Percentiles rank a stretch among this genome's conserved stretches.
phyloP scores from a whole-genome alignment of 73 alveolate species.

The Paramecium sexaurelia region DNA sequence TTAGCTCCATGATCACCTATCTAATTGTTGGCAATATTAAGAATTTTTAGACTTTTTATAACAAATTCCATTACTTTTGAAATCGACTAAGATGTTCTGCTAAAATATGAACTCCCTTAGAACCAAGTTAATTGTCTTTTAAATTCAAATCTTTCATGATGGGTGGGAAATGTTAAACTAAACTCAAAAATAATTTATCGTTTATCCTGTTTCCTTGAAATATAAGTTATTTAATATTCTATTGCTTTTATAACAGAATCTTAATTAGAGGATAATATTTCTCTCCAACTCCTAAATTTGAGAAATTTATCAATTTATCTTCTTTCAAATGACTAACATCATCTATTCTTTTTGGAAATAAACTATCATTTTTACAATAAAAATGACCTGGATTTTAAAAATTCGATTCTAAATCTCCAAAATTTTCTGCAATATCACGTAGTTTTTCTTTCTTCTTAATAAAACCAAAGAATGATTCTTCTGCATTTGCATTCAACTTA shows the following conservation, averaged over 20 bases:
- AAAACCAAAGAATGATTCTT: slow-evolving; percentile 16
- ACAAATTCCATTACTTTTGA: neutral
- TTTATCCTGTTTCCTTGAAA: neutral
- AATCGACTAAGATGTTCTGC: neutral
- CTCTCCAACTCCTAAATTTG: neutral
- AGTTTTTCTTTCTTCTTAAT: slow-evolving; percentile 31
- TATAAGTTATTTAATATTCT: neutral
- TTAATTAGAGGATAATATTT: slow-evolving; percentile 12
- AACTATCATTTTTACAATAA: slow-evolving; percentile 41
- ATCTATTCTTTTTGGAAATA: slow-evolving; percentile 55
- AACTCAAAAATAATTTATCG: neutral
- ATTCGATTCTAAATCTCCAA: neutral
- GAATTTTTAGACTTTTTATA: neutral
- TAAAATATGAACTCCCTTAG: neutral
- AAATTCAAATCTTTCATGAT: slow-evolving; percentile 15
- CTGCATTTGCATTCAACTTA: neutral
- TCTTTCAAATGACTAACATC: neutral
- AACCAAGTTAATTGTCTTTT: neutral
- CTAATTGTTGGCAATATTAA: slow-evolving; percentile 14
- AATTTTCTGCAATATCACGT: slow-evolving; percentile 31
- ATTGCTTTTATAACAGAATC: neutral
- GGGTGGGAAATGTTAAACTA: neutral
- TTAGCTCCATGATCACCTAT: slow-evolving; percentile 32
- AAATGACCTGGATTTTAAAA: slow-evolving; percentile 6
- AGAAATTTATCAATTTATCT: neutral